Evolutionary conservation across 2,329 filamentous ascomycete genomes (phyloP), one percentile per base, ranked within the genome.

Genomic region (Sclerotinia subarctica): DNA sequence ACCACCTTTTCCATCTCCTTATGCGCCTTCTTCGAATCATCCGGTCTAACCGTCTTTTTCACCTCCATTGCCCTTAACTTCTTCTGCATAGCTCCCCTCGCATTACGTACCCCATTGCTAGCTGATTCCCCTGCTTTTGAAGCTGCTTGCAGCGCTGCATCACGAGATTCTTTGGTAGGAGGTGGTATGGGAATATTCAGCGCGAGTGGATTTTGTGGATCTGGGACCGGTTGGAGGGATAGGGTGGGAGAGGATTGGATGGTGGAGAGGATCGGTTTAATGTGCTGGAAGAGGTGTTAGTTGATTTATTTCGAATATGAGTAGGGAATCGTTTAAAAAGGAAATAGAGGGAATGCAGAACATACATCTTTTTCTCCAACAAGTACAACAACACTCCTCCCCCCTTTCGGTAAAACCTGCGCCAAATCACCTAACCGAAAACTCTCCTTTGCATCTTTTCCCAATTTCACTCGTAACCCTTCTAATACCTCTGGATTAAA

Each of bases 361-460:
- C 83, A 73, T 76, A 90, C 88, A 69, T 86, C 85, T 73, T 86
- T 84, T 74, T 91, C 89, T 19, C 87, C 85, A 51, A 86, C 86
- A 29, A 90, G 76, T n/a, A 91, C 80, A 69, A 86, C 84, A 42
- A 90, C 77, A 72, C 82, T 82, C 67, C 88, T 78, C 15, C 88
- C 82, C 35, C 84, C 88, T 73, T 88, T 88, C 0, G 87, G 86
- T 51, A 91, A 81, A 21, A 91, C 86, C 75, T 90, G 88, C 3
- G 88, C 89, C 68, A 92, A 74, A 74, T 90, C 88, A 13, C 84
- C 82, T 63, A 92, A 73, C 70, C 80, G 82, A 60, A 85, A 81
- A 1, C 78, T 84, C 69, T 84, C 80, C 69, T 84, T 86, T 29
- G 74, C 76, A 59, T 78, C 80, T 68, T 88, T 86, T 69, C 79